Conservation (phyloP, 345 rosid species). For the Eucalyptus lansdowneana region DNA sequence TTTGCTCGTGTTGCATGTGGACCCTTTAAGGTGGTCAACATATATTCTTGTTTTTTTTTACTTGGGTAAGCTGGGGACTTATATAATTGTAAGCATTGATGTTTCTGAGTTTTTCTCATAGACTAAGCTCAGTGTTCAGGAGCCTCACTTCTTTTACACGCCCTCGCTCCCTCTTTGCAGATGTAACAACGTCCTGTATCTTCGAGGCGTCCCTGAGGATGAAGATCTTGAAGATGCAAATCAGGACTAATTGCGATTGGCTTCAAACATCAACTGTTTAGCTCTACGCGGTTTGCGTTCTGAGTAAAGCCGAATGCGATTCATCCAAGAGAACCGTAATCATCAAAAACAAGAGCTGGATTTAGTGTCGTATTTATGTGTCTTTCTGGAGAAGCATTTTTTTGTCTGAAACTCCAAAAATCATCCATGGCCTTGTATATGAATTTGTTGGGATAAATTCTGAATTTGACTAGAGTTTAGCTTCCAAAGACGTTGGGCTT, state of each 20-base stretch:
- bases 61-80: background rate
- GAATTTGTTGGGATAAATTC: background rate
- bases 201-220: conserved; percentile 93
- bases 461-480: background rate
- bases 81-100: background rate
- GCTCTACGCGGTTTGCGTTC: background rate
- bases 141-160: background rate
- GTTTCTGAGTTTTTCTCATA: background rate
- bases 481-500: background rate
- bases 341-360: background rate
- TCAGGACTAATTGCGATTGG: conserved; percentile 13
- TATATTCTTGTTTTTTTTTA: background rate
- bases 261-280: background rate
- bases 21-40: background rate
- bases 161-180: conserved; percentile 11
- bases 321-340: background rate
- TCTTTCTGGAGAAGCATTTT: background rate
- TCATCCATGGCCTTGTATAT: background rate
- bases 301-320: background rate
- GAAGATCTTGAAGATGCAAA: conserved; percentile 84
- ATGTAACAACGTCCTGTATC: conserved; percentile 86
- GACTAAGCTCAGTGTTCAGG: background rate
- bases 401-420: background rate
- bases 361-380: background rate
- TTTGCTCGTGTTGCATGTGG: background rate